These are phyloP conservation scores for Phytophthora sp. DNA, from an alignment of 352 stramenopile genomes.

Conservation along the genomic window DNA sequence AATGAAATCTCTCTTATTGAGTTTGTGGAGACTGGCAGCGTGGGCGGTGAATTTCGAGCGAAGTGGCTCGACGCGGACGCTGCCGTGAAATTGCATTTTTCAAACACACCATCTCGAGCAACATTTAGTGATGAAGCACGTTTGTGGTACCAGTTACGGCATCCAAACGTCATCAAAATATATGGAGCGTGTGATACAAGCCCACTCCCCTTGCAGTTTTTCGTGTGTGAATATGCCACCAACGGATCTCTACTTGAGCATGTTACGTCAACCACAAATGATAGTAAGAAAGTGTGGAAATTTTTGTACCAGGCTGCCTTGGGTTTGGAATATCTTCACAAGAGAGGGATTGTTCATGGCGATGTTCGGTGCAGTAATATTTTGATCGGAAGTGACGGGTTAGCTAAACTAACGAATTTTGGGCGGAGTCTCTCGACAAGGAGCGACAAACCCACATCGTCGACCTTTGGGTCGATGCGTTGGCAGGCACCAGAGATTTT, in stretches of 20 bases:
- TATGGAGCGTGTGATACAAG: slow-evolving; percentile 1
- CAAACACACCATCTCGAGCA: neutral
- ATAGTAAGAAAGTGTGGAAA: slow-evolving; percentile 4
- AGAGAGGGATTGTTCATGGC: slow-evolving; percentile 18
- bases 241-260: slow-evolving; percentile 5
- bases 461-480: neutral
- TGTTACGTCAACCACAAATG: neutral
- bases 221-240: slow-evolving; percentile 17
- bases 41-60: neutral
- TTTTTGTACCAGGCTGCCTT: slow-evolving; percentile 8
- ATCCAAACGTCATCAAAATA: slow-evolving; percentile 5
- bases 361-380: slow-evolving; percentile 41
- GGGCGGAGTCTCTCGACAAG: slow-evolving; percentile 13
- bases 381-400: slow-evolving; percentile 25
- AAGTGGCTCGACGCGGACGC: slow-evolving; percentile 1
- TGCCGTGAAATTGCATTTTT: neutral
- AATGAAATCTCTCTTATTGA: neutral
- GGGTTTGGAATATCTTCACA: slow-evolving; percentile 12
- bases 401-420: slow-evolving; percentile 36
- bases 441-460: neutral
- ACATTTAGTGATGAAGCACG: neutral
- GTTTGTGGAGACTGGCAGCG: slow-evolving; percentile 6
- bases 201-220: neutral
- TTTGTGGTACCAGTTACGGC: slow-evolving; percentile 1
- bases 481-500: slow-evolving; percentile 17